These are phyloP conservation scores for Jacaranda copaia DNA, from an alignment of 257 asterid species.

Conservation along the genomic window DNA sequence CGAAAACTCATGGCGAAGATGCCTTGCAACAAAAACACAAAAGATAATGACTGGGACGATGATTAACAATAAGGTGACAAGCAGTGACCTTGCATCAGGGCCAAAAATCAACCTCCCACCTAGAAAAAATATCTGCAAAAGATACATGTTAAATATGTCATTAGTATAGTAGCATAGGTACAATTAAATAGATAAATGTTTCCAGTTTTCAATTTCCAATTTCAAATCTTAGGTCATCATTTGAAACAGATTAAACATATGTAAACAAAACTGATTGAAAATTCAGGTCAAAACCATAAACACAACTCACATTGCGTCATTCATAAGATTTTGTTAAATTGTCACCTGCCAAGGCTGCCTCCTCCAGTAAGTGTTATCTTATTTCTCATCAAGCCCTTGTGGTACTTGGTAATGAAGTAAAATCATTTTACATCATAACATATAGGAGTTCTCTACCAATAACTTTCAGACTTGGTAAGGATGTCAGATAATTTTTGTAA, in stretches of 20 bases:
- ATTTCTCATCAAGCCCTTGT: not conserved
- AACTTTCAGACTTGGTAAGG: too few relatives aligned
- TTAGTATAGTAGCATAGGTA: slow-evolving; percentile 29
- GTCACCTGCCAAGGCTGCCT: not conserved
- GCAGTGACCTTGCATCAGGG: slow-evolving; percentile 96
- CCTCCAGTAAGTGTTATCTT: not conserved
- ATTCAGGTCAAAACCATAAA: not conserved
- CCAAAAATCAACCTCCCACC: slow-evolving; percentile 98
- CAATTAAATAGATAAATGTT: not conserved
- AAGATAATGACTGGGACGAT: slow-evolving; percentile 79
- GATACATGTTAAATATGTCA: slow-evolving; percentile 33
- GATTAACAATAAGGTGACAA: slow-evolving; percentile 81
- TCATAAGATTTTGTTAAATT: not conserved
- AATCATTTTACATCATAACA: too few relatives aligned
- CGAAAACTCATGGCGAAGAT: slow-evolving; percentile 85
- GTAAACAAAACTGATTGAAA: slow-evolving; percentile 10
- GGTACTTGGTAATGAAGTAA: not conserved
- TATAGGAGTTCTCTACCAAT: too few relatives aligned
- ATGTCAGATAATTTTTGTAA: not conserved
- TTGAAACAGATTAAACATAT: slow-evolving; percentile 18
- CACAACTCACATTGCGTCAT: not conserved
- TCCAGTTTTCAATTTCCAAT: not conserved
- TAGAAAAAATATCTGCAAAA: slow-evolving; percentile 84
- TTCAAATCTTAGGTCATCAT: too few relatives aligned
- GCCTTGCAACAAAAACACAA: slow-evolving; percentile 93